Base-by-base conservation (phyloP, 305 asterid species). In the Caryopteris hybrid region DNA sequence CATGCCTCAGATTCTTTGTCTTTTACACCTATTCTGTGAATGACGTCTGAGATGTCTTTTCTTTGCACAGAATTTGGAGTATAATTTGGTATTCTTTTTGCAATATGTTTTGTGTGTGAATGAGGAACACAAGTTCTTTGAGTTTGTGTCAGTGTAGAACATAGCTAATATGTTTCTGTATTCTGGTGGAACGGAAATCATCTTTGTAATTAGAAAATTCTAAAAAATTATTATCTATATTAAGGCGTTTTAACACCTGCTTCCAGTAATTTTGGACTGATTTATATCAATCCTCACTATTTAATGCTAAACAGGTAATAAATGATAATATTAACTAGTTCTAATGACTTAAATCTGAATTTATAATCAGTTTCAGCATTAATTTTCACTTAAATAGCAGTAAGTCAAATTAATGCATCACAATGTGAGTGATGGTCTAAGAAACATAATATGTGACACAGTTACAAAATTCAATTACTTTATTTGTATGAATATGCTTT, bases 361-460 rank as follows among this genome's bases (percentile, higher is more conserved):
- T 39, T 21, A 9, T 56, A 60, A 52, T 67, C 59, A 74, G 67
- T 60, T 48, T 51, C 36, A 51, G 33, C 72, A 72, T 72, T 72
- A 47, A 65, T 36, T 34, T 45, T 65, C 38, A 60, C 64, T 52
- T 60, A 60, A 66, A 51, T 63, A 20, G 60, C 42, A 34, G 25
- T 22, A 42, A 59, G 64, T 60, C 48, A 41, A 67, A 42, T 67
- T 52, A 68, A 74, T 74, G 70, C 60, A 41, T 53, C 74, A 51
- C 54, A 59, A 73, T 53, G 65, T 42, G 39, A 64, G 50, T 22
- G 57, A 73, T 67, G 36, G 60, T 36, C 43, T 31, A 14, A 42
- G 46, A 61, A 12, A 50, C 71, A 60, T 47, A 57, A 36, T 57
- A 58, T 60, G 52, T 66, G 48, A 29, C 20, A 12, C 77, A 5